Base-by-base conservation (phyloP, 176 grass and related monocot genomes). In the Pontederia crassipes region DNA sequence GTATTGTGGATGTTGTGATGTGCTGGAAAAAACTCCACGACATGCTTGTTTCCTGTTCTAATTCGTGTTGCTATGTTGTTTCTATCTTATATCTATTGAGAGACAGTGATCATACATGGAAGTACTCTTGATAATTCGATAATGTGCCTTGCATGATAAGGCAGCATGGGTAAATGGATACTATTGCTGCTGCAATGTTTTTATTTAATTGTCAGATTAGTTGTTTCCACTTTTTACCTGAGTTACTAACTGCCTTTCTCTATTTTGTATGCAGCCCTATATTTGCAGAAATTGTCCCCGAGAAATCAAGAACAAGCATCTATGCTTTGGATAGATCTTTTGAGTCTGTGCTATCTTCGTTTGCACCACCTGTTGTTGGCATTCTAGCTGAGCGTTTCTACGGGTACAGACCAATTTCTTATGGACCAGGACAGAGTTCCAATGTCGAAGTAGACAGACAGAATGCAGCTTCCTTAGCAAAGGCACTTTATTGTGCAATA, bases 211-310 rank as follows among this genome's bases (percentile, higher is more conserved):
- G 11, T 28, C 8, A 28, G 26, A 12, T 65, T 13, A 65, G 18
- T 50, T 10, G 18, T 46, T 69, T 32, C 2, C 32, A 40, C 20
- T 40, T 40, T 40, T 40, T 40, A 40, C 4, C 32, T 40, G 32
- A 40, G 32, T 40, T 40, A 40, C 17, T 57, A 45, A 52, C 13
- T 13, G 12, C 28, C 57, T 14, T 54, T 50, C 55, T 64, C 62
- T 53, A 17, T 58, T 58, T 67, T 9, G 45, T 29, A 47, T 85
- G 70, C 75, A 97, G 92, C 18, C 92, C 92, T 12, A 97, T 97
- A 8, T 97, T 97, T 75, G 84, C 92, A 2, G 92, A 97, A 66
- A 97, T 91, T 65, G 92, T 97, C 27, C 87, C 83, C 0, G 87
- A 85, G 76, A 91, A 76, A 65, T 85, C 87, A 45, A 85, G 92